Percentiles rank a stretch among this genome's conserved stretches.
These are phyloP conservation scores for Aspergillus sp. DNA, from an alignment of 2,329 filamentous ascomycete species.

Conservation along the genomic window DNA sequence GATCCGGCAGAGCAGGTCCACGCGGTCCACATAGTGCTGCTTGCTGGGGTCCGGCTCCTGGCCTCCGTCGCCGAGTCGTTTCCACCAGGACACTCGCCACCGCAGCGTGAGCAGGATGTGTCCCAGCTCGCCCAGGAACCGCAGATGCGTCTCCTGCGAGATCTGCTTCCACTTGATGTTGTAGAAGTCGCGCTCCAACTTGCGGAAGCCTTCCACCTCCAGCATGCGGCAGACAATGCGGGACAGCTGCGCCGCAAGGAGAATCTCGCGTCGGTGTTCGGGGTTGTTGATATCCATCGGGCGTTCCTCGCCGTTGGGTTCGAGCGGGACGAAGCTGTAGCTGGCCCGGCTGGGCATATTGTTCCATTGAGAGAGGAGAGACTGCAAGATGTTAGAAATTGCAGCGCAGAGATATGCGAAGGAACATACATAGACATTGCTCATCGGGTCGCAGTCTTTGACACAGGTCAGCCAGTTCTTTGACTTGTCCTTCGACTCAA, in stretches of 20 bases:
- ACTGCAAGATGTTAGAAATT: slow-evolving; percentile 22
- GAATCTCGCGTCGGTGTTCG: slow-evolving; percentile 37
- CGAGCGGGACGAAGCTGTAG: slow-evolving; percentile 39
- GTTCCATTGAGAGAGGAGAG: slow-evolving; percentile 43
- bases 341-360: slow-evolving; percentile 47
- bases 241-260: slow-evolving; percentile 44
- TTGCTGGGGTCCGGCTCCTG: slow-evolving; percentile 33
- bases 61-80: slow-evolving; percentile 39
- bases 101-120: slow-evolving; percentile 43
- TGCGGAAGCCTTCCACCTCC: slow-evolving; percentile 45
- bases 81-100: slow-evolving; percentile 47
- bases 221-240: slow-evolving; percentile 47
- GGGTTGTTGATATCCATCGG: slow-evolving; percentile 38
- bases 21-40: slow-evolving; percentile 40
- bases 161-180: slow-evolving; percentile 46
- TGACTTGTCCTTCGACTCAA: slow-evolving; percentile 44
- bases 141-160: slow-evolving; percentile 40
- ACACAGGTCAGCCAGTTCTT: slow-evolving; percentile 44
- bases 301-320: slow-evolving; percentile 29
- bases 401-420: background rate
- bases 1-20: slow-evolving; percentile 41
- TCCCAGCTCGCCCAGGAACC: slow-evolving; percentile 40
- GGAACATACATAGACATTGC: slow-evolving; percentile 38
- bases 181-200: slow-evolving; percentile 44
- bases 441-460: slow-evolving; percentile 39